Evolutionary conservation across 306 rosid genomes (phyloP).

Genomic region (Delonix regia): DNA sequence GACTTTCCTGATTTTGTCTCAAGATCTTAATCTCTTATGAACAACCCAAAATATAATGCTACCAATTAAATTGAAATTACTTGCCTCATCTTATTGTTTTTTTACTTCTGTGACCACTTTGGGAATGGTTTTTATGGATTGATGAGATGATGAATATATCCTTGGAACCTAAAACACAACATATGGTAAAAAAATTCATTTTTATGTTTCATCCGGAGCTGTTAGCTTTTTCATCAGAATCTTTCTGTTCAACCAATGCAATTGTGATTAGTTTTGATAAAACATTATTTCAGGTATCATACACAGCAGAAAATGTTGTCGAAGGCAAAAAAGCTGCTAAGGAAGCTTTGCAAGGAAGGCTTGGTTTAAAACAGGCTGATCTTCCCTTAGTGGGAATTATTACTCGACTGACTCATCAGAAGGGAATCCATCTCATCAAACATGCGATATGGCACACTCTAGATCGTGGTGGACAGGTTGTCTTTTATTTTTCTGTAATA

Average conservation of each 20-base stretch:
- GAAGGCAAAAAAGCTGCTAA: conserved; percentile 97
- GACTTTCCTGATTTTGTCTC: conserved; percentile 9
- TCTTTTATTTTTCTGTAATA: conserved; percentile 20
- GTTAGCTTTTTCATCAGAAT: no score
- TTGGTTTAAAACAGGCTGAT: conserved; percentile 70
- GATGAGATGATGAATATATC: conserved; percentile 21
- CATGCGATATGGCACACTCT: conserved; percentile 80
- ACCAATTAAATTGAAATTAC: conserved; percentile 18
- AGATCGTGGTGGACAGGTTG: conserved; percentile 92
- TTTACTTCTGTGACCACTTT: conserved; percentile 19
- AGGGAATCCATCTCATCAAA: conserved; percentile 98
- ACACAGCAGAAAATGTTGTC: conserved; percentile 88
- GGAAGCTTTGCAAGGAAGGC: conserved; percentile 85
- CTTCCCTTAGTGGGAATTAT: conserved; percentile 88
- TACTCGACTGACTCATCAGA: conserved; percentile 90
- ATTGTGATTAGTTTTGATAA: conserved; percentile 36
- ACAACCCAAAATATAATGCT: conserved; percentile 6
- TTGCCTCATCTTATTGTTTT: conserved; percentile 24
- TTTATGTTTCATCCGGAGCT: conserved; percentile 8
- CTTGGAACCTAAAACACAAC: background rate
- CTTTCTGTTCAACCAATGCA: conserved; percentile 26
- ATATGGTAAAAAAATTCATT: conserved; percentile 4
- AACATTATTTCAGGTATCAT: conserved; percentile 62
- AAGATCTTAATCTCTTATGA: conserved; percentile 15
- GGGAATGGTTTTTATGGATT: conserved; percentile 14